Base-by-base conservation (phyloP, 768 basidiomycete species). In the Lyophyllum semitale region DNA sequence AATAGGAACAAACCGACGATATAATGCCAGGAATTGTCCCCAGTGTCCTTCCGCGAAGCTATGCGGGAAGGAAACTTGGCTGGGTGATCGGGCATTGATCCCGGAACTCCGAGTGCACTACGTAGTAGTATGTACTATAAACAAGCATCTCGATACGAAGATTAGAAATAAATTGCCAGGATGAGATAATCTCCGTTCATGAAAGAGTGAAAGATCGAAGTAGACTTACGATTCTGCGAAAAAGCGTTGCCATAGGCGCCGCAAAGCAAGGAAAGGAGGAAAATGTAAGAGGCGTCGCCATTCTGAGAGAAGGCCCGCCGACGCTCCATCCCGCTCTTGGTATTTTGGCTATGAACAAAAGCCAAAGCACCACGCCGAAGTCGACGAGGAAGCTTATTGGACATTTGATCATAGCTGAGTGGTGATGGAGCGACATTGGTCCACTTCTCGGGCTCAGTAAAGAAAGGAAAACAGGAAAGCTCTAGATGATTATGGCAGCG, bases 301-400 rank as follows among this genome's bases (percentile, higher is more conserved):
- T 22, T 50, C 25, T 17, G 23, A 44, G 46, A 60, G 40, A 58
- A 59, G 62, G 26, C 23, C 59, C 61, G 59, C 68, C 25, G 74
- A 76, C 78, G 68, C 78, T 71, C 75, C 64, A 51, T 27, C 65
- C 72, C 73, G 77, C 77, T 77, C 53, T n/a, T 54, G 38, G 55
- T 59, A 79, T 80, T 75, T 78, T 73, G 78, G 75, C 81, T 82
- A 83, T 83, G 82, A 83, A 82, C 80, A 81, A 71, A 79, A 66
- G 54, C 64, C 67, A 68, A 29, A 46, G 63, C 63, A 26, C 63
- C 61, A 60, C 68, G 60, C 72, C 72, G 72, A 58, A 73, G 1
- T 58, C 69, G 72, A 71, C 56, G 55, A 62, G 67, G 65, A 55
- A 59, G 61, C 48, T 41, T 32, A 41, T 59, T 61, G 50, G 41